Conservation (phyloP, 352 stramenopile species). For the Elongisporangium anandrum region DNA sequence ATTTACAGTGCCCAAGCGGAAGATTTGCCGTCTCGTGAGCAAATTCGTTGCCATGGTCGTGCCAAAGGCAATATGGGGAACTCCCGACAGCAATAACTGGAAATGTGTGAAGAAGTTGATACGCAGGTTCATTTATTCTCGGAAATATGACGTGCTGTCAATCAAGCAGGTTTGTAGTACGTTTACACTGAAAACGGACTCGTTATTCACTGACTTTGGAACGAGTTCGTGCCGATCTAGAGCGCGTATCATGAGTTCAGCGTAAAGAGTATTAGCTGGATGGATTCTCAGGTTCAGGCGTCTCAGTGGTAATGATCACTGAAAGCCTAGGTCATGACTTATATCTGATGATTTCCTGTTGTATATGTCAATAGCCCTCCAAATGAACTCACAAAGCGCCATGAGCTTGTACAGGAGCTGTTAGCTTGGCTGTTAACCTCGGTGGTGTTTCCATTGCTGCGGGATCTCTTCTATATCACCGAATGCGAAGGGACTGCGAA, state of each 20-base stretch:
- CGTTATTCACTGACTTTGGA: neutral
- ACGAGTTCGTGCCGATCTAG: neutral
- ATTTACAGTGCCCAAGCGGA: slow-evolving; percentile 38
- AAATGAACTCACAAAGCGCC: slow-evolving; percentile 47
- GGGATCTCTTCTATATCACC: slow-evolving; percentile 72
- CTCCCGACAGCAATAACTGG: slow-evolving; percentile 36
- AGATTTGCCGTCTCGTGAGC: slow-evolving; percentile 41
- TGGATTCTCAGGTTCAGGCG: slow-evolving; percentile 15
- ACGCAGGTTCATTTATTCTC: slow-evolving; percentile 37
- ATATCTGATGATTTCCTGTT: neutral
- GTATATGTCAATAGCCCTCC: slow-evolving; percentile 26
- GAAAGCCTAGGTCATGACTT: neutral
- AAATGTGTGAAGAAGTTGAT: slow-evolving; percentile 41
- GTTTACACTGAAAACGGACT: neutral
- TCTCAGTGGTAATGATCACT: slow-evolving; percentile 24
- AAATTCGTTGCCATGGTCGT: slow-evolving; percentile 47
- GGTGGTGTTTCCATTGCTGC: slow-evolving; percentile 56
- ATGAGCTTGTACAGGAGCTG: slow-evolving; percentile 32
- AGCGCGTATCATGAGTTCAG: slow-evolving; percentile 18
- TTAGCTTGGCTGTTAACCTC: slow-evolving; percentile 34
- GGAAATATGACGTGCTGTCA: slow-evolving; percentile 55
- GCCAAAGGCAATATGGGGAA: slow-evolving; percentile 58
- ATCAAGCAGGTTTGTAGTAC: slow-evolving; percentile 36
- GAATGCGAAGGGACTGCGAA: slow-evolving; percentile 64
- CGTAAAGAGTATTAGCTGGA: slow-evolving; percentile 37